Base-by-base conservation (phyloP, 2,329 filamentous ascomycete species). In the Verticillium klebahnii region DNA sequence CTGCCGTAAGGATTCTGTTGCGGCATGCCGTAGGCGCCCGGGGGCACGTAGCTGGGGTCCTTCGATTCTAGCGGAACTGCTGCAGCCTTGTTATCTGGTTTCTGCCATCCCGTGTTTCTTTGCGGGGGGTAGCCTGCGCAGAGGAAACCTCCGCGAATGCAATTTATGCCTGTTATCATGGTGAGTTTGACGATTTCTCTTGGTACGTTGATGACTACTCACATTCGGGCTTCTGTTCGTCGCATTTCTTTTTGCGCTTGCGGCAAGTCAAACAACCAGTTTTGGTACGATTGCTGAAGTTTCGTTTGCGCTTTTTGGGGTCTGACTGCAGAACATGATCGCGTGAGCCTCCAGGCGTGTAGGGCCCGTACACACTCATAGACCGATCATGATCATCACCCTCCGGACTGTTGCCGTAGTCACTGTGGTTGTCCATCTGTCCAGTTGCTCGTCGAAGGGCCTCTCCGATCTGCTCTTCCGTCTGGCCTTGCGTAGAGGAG, bases 171-270 rank as follows among this genome's bases (percentile, higher is more conserved):
- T 94, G 66, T 55, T 56, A 66, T 50, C 70, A 67, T 57, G 66
- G 65, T 69, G 57, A 64, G 54, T 36, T 17, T 17, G 37, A n/a
- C 56, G 19, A 23, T 23, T 6, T 7, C 9, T 25, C 17, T 9
- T 9, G 3, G 7, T 50, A 5, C 9, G 2, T 12, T 4, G n/a
- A 25, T 11, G 45, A 14, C 8, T 12, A 81, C 90, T 82, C 82
- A 96, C 95, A 98, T 75, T 92, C 88, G 31, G 95, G 95, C 74
- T 96, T 96, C 60, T 85, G 85, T 79, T 98, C 95, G 72, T 98
- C 94, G 72, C 95, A 98, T 77, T 98, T 98, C 86, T 98, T 98
- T 84, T 98, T 98, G 63, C 94, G 85, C 72, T 87, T 86, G 63
- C 94, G 85, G 74, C 94, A 98, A 6, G 94, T 98, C 76, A 96